Evolutionary conservation across 2,329 filamentous ascomycete species (phyloP), one percentile per base, ranked within the genome.

Genomic region (Catunica adiposa): DNA sequence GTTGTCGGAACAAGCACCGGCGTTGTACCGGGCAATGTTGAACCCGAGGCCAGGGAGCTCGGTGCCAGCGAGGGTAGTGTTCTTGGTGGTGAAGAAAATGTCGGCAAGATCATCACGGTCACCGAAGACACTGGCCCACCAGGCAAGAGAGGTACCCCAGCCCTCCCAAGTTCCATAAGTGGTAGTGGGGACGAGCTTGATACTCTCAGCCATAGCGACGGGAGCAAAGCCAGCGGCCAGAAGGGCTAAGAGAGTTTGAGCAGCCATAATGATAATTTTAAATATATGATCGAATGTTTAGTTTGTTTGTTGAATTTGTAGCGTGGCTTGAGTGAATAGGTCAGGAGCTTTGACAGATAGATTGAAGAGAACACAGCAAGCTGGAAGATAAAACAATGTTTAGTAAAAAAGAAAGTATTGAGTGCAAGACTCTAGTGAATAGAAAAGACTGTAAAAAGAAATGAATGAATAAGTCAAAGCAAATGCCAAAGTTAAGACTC

Each of bases 21-120:
- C 69, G 59, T 72, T 72, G 62, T 72, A 70, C 3, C 70, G 66
- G 2, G 64, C 69, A 53, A 72, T 71, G 57, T 66, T 72, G 61
- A 72, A 62, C 3, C 69, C 69, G 3, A 71, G 64, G 0, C 70
- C 70, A 0, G 69, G 70, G 0, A 71, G 53, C 15, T 55, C 60
- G 2, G 61, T 51, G n/a, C 63, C 65, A 31, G 62, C 62, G 53
- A 66, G 64, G 0, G 58, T 61, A 0, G 63, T 66, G 8, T 62
- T 59, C 15, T 66, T 61, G n/a, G 63, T 62, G 4, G 64, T 66
- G 62, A 72, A 72, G 59, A 72, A 70, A 52, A 69, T 63, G 54
- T 68, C 61, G 51, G 69, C 67, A 8, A 72, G 65, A 61, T 72
- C 69, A 31, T 70, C 66, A 42, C 66, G 64, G 37, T 64, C 62